Percentiles rank a stretch among this genome's conserved stretches.
Conservation (phyloP, 345 rosid species). For the Linum lewisii region DNA sequence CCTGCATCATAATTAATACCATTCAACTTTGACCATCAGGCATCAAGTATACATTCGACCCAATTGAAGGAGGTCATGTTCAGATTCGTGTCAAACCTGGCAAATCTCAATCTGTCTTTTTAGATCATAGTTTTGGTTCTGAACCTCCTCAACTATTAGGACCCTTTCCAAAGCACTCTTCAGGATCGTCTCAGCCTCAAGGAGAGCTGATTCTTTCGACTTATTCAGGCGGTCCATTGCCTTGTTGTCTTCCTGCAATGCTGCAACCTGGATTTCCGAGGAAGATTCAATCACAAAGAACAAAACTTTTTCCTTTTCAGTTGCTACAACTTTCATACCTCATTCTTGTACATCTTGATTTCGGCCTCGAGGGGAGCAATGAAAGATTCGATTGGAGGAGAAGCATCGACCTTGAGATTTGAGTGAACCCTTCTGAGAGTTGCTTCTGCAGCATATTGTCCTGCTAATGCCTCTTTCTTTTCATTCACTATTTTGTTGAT, state of each 20-base stretch:
- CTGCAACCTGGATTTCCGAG: conserved; percentile 43
- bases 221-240: conserved; percentile 83
- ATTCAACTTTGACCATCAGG: too few species aligned
- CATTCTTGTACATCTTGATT: conserved; percentile 57
- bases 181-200: conserved; percentile 86
- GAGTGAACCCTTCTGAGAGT: conserved; percentile 67
- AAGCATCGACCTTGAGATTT: conserved; percentile 56
- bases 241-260: conserved; percentile 71
- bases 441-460: conserved; percentile 86
- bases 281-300: too few species aligned
- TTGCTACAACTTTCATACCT: conserved; percentile 67
- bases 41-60: too few species aligned
- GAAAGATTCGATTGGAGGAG: conserved; percentile 49
- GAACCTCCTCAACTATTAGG: conserved; percentile 86
- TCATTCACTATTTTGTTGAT: conserved; percentile 49
- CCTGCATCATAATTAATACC: conserved; percentile 46
- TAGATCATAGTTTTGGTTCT: conserved; percentile 81
- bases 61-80: too few species aligned
- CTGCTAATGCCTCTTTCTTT: conserved; percentile 78
- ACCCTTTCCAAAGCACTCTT: conserved; percentile 87
- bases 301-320: too few species aligned
- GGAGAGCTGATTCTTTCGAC: conserved; percentile 71
- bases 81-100: conserved; percentile 34
- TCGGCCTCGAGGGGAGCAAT: conserved; percentile 86
- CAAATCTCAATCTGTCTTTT: conserved; percentile 83